Evolutionary conservation across 345 rosid species (phyloP), one percentile per base, ranked within the genome.

Genomic region (Salix suchowensis): DNA sequence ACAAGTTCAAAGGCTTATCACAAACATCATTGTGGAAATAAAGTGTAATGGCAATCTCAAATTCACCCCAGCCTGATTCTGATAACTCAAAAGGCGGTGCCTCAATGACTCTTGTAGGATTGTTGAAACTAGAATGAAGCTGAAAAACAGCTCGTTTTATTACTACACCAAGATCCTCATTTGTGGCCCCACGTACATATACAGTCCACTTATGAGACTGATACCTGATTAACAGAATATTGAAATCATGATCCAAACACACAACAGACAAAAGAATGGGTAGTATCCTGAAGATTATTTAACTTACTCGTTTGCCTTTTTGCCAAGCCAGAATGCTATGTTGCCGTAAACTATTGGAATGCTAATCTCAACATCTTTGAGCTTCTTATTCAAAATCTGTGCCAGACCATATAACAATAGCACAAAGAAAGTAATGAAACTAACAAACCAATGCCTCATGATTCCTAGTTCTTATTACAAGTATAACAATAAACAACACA

Each of bases 281-380:
- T 32, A 46, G 28, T n/a, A 16, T 55, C 6, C 36, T 42, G 26
- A 67, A 54, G 14, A 37, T 76, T 55, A 46, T 23, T 69, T 15
- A 74, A 16, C 90, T 85, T 85, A 92, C 94, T 92, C 97, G 69
- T 88, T 90, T 65, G 97, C 94, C 86, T 88, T 90, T 84, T 92
- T 90, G 39, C 94, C 94, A 70, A 92, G 94, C 94, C 97, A 92
- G 69, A 88, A 90, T 36, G 94, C 91, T 61, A 88, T 72, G 36
- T 90, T 90, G 26, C 97, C 94, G 19, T 87, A 90, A 68, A 92
- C 94, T 72, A 92, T 82, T 18, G 97, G 97, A 79, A 90, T 80
- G 76, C 91, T 86, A 80, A 92, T 80, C 80, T 92, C 94, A 15
- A 86, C 83, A 74, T 92, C 97, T 83, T 87, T 90, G 75, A 88